Percentiles rank a stretch among this genome's conserved stretches.
phyloP scores from a whole-genome alignment of 2,329 filamentous ascomycete genomes.

The Endothia cerciana region DNA sequence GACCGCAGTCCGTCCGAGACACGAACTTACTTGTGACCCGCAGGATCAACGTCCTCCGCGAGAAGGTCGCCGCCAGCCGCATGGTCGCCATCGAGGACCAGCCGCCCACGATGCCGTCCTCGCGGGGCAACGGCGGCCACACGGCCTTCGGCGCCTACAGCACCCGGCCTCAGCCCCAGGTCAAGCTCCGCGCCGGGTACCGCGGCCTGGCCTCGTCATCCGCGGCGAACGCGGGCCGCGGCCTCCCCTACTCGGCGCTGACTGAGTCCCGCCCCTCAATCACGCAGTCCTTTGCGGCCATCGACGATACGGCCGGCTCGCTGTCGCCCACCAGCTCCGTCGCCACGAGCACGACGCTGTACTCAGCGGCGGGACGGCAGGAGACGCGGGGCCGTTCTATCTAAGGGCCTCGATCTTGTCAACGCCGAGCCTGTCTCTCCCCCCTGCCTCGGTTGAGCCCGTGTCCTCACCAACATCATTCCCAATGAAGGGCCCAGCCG shows the following conservation, averaged over 20 bases:
- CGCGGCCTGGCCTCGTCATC: constrained; percentile 25
- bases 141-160: background rate
- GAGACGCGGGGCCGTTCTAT: constrained; percentile 9
- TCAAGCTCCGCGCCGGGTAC: constrained; percentile 24
- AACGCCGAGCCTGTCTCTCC: background rate
- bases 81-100: constrained; percentile 48
- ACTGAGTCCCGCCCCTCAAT: constrained; percentile 22
- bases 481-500: background rate
- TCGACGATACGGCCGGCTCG: constrained; percentile 15
- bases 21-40: constrained; percentile 15
- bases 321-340: constrained; percentile 8
- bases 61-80: constrained; percentile 55
- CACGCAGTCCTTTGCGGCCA: constrained; percentile 24
- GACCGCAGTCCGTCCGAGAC: constrained; percentile 12
- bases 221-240: constrained; percentile 6
- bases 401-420: background rate
- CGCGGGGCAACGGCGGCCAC: constrained; percentile 18
- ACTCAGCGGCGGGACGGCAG: background rate
- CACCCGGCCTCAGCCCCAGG: constrained; percentile 7
- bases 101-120: constrained; percentile 30
- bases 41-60: constrained; percentile 54
- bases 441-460: background rate
- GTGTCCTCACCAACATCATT: background rate
- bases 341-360: constrained; percentile 13
- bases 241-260: constrained; percentile 7